Evolutionary conservation across 176 grass and related monocot species (phyloP).

Genomic region (Oryza coarctata): DNA sequence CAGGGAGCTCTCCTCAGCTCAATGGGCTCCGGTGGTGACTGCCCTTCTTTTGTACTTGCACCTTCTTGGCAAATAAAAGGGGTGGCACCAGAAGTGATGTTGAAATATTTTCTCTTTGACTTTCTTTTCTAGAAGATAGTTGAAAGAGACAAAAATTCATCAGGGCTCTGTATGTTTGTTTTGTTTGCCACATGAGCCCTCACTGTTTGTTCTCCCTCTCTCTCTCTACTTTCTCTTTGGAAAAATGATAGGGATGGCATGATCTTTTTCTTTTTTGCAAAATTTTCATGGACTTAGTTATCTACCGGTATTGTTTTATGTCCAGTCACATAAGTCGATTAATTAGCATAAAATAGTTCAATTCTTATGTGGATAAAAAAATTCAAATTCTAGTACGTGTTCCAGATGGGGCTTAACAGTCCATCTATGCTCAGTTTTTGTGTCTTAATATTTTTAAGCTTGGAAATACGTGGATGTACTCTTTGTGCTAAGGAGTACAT

Average conservation of each 20-base stretch:
- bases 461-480: too few species aligned
- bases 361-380: too few species aligned
- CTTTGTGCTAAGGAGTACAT: too few species aligned
- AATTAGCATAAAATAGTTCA: too few species aligned
- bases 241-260: neutral
- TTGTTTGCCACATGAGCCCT: too few species aligned
- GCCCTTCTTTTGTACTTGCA: constrained; percentile 43
- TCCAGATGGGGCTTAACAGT: too few species aligned
- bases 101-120: neutral
- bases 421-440: too few species aligned
- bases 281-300: neutral
- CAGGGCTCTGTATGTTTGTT: neutral
- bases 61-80: constrained; percentile 38
- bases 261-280: neutral
- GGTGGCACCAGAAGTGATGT: neutral
- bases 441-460: too few species aligned
- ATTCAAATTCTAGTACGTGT: too few species aligned
- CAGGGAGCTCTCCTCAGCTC: constrained; percentile 1
- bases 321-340: too few species aligned
- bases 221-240: neutral
- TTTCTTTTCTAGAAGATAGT: constrained; percentile 2
- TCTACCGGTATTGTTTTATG: too few species aligned
- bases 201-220: too few species aligned
- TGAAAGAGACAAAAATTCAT: neutral
- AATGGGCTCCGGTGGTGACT: neutral